Percentiles rank a stretch among this genome's conserved stretches.
Conservation (phyloP, 305 asterid species). For the Fraxinus dipetala region DNA sequence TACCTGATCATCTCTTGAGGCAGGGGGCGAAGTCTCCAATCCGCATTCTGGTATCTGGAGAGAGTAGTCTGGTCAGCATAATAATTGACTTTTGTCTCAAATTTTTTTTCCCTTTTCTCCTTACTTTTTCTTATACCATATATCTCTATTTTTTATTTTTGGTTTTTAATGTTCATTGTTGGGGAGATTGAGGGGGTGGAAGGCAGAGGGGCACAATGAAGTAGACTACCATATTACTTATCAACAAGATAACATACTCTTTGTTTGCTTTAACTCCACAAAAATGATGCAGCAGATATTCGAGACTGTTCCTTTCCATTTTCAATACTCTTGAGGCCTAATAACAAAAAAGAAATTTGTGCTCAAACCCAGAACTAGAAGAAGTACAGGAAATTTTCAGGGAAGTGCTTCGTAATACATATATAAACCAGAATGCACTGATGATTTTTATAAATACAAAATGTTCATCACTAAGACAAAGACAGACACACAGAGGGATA, state of each 20-base stretch:
- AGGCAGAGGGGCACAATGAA: background rate
- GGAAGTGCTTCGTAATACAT: background rate
- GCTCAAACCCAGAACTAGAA: slow-evolving; percentile 27
- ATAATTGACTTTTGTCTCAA: slow-evolving; percentile 5
- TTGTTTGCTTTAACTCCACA: slow-evolving; percentile 94
- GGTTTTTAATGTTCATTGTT: slow-evolving; percentile 8
- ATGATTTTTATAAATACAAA: background rate
- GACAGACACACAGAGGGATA: background rate
- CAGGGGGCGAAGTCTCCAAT: slow-evolving; percentile 97
- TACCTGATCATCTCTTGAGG: slow-evolving; percentile 85
- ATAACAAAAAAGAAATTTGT: slow-evolving; percentile 23
- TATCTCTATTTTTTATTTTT: background rate
- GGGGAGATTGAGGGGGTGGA: slow-evolving; percentile 5
- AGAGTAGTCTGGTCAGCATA: slow-evolving; percentile 27
- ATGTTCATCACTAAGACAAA: background rate
- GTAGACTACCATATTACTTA: slow-evolving; percentile 19
- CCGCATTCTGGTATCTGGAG: slow-evolving; percentile 95
- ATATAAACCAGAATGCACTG: background rate
- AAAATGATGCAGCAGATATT: slow-evolving; percentile 71
- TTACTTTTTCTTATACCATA: background rate
- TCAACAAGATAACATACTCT: slow-evolving; percentile 56
- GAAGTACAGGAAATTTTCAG: background rate
- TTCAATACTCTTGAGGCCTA: slow-evolving; percentile 95
- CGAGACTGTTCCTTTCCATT: slow-evolving; percentile 87
- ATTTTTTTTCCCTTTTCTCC: slow-evolving; percentile 1